Percentiles rank a stretch among this genome's conserved stretches.
Evolutionary conservation across 441 rosid species (phyloP).

Genomic region (Theobroma grandiflorum): DNA sequence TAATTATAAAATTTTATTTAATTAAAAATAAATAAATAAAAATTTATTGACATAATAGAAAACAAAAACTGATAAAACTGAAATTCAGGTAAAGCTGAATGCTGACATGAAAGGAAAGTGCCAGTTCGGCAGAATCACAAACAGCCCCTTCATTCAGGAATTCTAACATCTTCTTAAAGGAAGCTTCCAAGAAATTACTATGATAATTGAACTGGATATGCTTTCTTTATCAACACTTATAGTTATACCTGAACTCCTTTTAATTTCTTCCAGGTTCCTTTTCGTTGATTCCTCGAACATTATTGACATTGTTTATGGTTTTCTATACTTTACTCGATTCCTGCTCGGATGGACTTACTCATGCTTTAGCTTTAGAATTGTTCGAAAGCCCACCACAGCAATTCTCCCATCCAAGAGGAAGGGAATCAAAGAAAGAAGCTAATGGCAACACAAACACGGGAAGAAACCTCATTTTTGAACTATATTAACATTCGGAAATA

Average conservation of each 20-base stretch:
- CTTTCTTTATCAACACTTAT: neutral
- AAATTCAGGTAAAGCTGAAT: neutral
- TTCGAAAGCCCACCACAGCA: neutral
- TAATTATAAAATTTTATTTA: too few species aligned
- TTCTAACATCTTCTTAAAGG: neutral
- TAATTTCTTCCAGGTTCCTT: neutral
- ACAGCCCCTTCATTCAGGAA: neutral
- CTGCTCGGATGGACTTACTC: neutral
- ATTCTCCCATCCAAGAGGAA: constrained; percentile 16
- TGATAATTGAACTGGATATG: neutral
- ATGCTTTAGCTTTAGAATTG: neutral
- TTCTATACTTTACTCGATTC: neutral
- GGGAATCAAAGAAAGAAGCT: neutral
- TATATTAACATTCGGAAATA: neutral
- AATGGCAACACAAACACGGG: neutral
- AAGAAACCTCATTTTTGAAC: constrained; percentile 3
- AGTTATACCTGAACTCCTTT: neutral
- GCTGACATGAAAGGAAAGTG: neutral
- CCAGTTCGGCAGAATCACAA: neutral
- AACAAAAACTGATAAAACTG: neutral
- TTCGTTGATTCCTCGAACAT: neutral
- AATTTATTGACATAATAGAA: neutral
- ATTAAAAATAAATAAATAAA: neutral
- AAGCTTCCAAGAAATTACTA: constrained; percentile 6
- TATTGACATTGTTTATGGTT: neutral